phyloP scores from a whole-genome alignment of 2,329 filamentous ascomycete species.

The Escovopsis sp. region DNA sequence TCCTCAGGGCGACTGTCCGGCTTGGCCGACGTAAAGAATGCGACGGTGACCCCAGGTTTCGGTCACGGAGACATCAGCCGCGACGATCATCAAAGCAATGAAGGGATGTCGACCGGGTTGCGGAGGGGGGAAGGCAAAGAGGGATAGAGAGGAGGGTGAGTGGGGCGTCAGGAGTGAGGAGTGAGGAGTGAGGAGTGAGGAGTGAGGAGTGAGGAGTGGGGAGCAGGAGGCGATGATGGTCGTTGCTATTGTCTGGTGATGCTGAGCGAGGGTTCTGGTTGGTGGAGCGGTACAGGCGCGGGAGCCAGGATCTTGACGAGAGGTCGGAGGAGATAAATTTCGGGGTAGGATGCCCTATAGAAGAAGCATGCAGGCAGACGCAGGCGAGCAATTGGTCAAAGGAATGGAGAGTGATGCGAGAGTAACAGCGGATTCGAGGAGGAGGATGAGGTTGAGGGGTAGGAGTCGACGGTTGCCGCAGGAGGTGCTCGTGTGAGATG shows the following conservation, averaged over 20 bases:
- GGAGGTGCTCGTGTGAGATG: no score
- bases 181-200: neutral
- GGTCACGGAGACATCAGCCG: slow-evolving; percentile 1
- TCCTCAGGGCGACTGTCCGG: neutral
- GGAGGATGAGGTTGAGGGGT: no score
- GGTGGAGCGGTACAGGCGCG: neutral
- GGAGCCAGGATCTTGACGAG: neutral
- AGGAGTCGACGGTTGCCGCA: no score
- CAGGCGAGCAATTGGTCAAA: no score
- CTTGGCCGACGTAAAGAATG: neutral
- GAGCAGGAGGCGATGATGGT: slow-evolving; percentile 1
- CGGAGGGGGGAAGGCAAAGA: neutral
- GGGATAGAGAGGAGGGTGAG: neutral
- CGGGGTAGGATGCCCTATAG: no score
- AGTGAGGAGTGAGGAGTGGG: neutral
- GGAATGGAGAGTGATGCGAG: no score
- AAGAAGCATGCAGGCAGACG: no score
- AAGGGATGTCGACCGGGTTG: neutral
- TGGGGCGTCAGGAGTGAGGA: neutral
- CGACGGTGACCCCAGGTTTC: neutral
- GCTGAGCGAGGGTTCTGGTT: slow-evolving; percentile 1
- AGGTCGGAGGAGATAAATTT: neutral
- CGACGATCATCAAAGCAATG: neutral
- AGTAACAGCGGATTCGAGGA: no score
- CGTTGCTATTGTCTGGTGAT: slow-evolving; percentile 2